Evolutionary conservation across 2,329 filamentous ascomycete species (phyloP), one percentile per base, ranked within the genome.

Genomic region (Talaromyces sp.): DNA sequence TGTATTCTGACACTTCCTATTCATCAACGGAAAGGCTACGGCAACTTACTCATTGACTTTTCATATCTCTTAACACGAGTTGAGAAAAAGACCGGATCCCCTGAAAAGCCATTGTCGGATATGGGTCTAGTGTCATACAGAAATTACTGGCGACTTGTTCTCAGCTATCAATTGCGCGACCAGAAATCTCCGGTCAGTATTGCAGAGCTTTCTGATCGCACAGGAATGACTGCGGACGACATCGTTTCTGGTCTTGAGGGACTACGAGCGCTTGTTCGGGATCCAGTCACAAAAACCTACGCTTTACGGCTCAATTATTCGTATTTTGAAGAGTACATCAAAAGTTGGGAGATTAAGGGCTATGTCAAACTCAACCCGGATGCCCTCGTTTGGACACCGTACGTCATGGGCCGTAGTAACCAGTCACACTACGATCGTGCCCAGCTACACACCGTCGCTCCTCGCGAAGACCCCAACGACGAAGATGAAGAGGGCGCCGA

Each of bases 81-180:
- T 0, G 95, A 99, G 78, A 87, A 89, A 71, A 97, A 97, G 78
- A 96, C 93, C 0, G 95, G 95, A 10, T 97, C 94, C 1, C 95
- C 95, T 0, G 95, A 99, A 76, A 99, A 99, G 78, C 95, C 95
- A 0, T 84, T 99, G 3, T 98, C 95, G 0, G 95, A 99, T 74
- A 97, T 99, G 92, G 95, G 95, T 3, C 80, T 99, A 45, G 94
- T 98, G 3, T 98, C 94, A 1, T 99, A 99, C 75, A 88, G 95
- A 52, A 97, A 96, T 72, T 99, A 99, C 77, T 99, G 95, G 95
- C 89, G 95, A 22, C 82, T 97, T 10, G 85, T 96, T 2, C 82
- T 99, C 62, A 97, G 93, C 74, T 90, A 91, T 68, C 92, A 97
- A 70, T 84, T 99, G 7, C 82, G 93, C 43, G 79, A 89, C 56